phyloP scores from a whole-genome alignment of 108 stramenopile species.

The Halocafeteria seosinensis region DNA sequence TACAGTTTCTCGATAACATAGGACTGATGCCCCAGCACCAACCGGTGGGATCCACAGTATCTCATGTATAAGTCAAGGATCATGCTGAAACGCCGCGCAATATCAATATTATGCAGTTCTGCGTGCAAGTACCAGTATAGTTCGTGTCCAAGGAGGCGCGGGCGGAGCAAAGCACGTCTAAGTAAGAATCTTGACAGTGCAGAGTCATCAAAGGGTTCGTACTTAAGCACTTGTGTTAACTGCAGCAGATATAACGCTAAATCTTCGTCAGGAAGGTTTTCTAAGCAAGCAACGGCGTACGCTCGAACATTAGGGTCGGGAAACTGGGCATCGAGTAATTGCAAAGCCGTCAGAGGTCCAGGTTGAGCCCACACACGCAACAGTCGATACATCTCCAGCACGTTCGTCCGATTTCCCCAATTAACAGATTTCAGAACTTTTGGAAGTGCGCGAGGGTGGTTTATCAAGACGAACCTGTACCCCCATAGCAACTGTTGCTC shows the following conservation, averaged over 20 bases:
- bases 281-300: slow-evolving; percentile 19
- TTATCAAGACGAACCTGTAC: neutral
- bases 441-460: slow-evolving; percentile 13
- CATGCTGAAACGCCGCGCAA: slow-evolving; percentile 13
- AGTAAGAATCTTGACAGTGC: slow-evolving; percentile 28
- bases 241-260: slow-evolving; percentile 27
- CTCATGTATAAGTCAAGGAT: slow-evolving; percentile 22
- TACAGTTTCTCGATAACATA: slow-evolving; percentile 19
- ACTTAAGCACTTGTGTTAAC: slow-evolving; percentile 30
- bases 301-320: slow-evolving; percentile 32
- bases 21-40: slow-evolving; percentile 23
- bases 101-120: slow-evolving; percentile 20
- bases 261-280: slow-evolving; percentile 16
- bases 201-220: slow-evolving; percentile 27
- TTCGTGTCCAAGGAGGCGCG: slow-evolving; percentile 18
- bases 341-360: slow-evolving; percentile 23
- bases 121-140: slow-evolving; percentile 30
- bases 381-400: slow-evolving; percentile 10
- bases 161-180: slow-evolving; percentile 17
- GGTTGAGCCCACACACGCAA: slow-evolving; percentile 20
- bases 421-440: slow-evolving; percentile 15
- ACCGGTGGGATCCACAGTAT: slow-evolving; percentile 15
- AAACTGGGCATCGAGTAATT: slow-evolving; percentile 23
- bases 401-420: slow-evolving; percentile 12
- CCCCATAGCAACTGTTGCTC: slow-evolving; percentile 19